Base-by-base conservation (phyloP, 352 stramenopile species). In the Nothophytophthora sp. region DNA sequence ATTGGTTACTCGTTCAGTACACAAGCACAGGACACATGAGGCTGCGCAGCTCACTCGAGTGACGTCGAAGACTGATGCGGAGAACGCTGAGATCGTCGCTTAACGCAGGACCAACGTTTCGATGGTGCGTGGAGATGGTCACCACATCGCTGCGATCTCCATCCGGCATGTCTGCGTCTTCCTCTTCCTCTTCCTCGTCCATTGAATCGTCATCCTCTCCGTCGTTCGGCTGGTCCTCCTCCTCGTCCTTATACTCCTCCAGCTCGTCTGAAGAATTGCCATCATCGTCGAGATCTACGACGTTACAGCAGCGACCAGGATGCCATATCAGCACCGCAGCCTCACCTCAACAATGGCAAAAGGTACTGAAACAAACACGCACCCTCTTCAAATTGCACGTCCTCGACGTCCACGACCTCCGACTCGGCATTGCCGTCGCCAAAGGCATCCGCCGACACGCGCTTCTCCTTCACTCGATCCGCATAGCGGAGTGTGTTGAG, bases 401-500 rank as follows among this genome's bases (percentile, higher is more conserved):
- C 80, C 11, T 71, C 62, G 5, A 88, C 42, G 29, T 81, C 78
- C 12, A 90, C 70, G 13, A 50, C 47, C 23, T 57, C 65, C 5
- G 60, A 61, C 4, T 67, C 60, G 0, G 32, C 46, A 51, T 44
- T 59, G 5, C 48, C 33, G 12, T 88, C 79, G 23, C 79, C 76
- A 50, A 88, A 87, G 1, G 61, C 80, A 60, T 92, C 71, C 1
- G 79, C 76, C 18, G 81, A 83, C 15, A 92, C 84, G 34, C 67
- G 89, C 61, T 98, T 97, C 42, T 98, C 94, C 63, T 99, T 99
- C 22, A 99, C 94, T 12, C 95, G 86, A 70, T 99, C 95, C 2
- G 96, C 96, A 63, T 99, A 99, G 5, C 96, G 80, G 5, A 99
- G 78, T 3, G 97, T 99, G 63, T 99, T 99, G 19, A 99, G 61